Conservation (phyloP, 768 basidiomycete species). For the Lentinula guzmanii region DNA sequence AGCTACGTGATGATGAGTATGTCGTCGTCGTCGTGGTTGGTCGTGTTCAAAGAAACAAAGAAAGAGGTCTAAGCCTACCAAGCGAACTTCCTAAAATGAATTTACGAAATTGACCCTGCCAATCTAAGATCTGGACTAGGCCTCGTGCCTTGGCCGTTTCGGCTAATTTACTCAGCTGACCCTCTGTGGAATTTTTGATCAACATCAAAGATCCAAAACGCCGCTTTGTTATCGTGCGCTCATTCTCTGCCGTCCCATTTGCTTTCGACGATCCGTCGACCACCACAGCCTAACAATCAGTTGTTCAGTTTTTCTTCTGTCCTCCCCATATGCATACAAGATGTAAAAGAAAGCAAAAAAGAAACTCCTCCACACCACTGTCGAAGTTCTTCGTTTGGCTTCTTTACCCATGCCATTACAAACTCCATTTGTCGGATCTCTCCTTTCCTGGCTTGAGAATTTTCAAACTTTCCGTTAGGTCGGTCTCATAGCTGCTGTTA, state of each 20-base stretch:
- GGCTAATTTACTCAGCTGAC: background rate
- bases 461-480: background rate
- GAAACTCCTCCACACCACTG: background rate
- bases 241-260: background rate
- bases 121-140: background rate
- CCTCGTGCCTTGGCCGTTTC: background rate
- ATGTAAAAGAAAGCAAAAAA: background rate
- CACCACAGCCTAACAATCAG: background rate
- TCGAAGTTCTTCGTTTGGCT: background rate
- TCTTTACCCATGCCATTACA: background rate
- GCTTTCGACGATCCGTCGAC: background rate
- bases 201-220: background rate
- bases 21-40: background rate
- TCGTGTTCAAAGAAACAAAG: background rate
- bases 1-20: background rate
- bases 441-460: background rate
- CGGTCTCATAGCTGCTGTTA: background rate
- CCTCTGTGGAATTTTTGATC: background rate
- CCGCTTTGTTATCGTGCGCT: background rate
- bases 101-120: background rate
- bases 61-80: background rate
- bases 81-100: background rate
- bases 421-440: background rate
- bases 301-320: background rate
- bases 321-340: background rate